Percentiles rank a stretch among this genome's conserved stretches.
These are phyloP conservation scores for Didymellaceae sp. DNA, from an alignment of 2,329 filamentous ascomycete species.

Conservation along the genomic window DNA sequence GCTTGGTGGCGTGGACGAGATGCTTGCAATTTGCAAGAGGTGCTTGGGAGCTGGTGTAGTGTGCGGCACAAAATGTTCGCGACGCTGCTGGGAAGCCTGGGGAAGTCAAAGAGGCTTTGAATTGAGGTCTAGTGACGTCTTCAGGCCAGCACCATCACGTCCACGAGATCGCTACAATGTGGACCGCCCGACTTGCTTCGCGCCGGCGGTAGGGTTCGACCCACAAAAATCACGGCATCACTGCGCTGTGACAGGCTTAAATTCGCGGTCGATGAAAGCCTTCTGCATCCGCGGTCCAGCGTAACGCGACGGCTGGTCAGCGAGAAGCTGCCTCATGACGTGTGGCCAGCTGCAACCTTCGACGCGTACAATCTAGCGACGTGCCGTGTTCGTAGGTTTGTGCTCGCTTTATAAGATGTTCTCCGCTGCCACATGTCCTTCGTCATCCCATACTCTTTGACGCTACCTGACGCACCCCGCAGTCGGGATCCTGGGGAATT, in stretches of 20 bases:
- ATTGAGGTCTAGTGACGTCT: constrained; percentile 1
- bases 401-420: constrained; percentile 9
- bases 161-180: neutral
- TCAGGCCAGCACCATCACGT: neutral
- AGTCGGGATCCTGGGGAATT: constrained; percentile 5
- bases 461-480: constrained; percentile 8
- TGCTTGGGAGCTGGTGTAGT: constrained; percentile 3
- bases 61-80: neutral
- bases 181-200: neutral
- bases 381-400: neutral
- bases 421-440: neutral
- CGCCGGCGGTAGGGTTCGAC: constrained; percentile 2
- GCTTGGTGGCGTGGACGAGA: constrained; percentile 9
- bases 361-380: constrained; percentile 4
- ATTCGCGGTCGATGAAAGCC: neutral
- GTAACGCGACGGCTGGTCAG: constrained; percentile 10
- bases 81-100: neutral
- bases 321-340: constrained; percentile 15
- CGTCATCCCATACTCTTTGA: neutral
- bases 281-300: constrained; percentile 3
- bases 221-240: constrained; percentile 14
- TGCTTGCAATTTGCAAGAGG: constrained; percentile 2
- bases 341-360: constrained; percentile 2
- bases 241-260: constrained; percentile 12
- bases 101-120: neutral